Percentiles rank a stretch among this genome's conserved stretches.
These are phyloP conservation scores for Gastrolobium bilobum DNA, from an alignment of 306 rosid species.

Conservation along the genomic window DNA sequence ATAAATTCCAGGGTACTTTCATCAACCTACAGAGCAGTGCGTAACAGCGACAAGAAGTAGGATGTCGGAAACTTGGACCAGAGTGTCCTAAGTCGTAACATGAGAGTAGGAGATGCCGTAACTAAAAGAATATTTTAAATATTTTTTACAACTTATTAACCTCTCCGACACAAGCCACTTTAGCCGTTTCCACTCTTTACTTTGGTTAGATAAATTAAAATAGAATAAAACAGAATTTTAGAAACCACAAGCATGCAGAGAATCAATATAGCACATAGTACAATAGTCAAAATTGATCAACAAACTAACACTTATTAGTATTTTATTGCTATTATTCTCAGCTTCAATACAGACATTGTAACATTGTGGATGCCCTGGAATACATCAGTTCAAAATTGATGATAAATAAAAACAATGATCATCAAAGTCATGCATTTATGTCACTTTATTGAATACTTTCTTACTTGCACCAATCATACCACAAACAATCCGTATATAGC, in stretches of 20 bases:
- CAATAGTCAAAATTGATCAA: not conserved
- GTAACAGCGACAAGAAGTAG: too few relatives aligned
- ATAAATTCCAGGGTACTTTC: too few relatives aligned
- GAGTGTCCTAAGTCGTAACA: too few relatives aligned
- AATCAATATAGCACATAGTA: not conserved
- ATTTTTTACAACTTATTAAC: too few relatives aligned
- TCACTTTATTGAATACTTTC: conserved; percentile 45
- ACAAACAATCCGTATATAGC: not conserved
- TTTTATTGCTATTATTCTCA: conserved; percentile 17
- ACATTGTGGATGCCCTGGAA: conserved; percentile 41
- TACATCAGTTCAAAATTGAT: conserved; percentile 39
- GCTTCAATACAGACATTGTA: conserved; percentile 45
- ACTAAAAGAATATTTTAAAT: not conserved
- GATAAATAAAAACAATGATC: conserved; percentile 50
- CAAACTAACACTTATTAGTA: not conserved
- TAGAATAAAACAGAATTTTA: not conserved
- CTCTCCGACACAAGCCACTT: not conserved
- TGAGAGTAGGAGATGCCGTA: not conserved
- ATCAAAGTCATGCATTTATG: conserved; percentile 48
- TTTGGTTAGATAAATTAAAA: too few relatives aligned
- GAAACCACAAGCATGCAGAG: not conserved
- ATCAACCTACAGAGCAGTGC: too few relatives aligned
- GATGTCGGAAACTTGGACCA: too few relatives aligned
- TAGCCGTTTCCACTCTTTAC: not conserved
- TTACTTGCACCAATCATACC: conserved; percentile 39